Percentiles rank a stretch among this genome's conserved stretches.
phyloP scores from a whole-genome alignment of 75 land plant species.

The Chamaecyparis obtusa region DNA sequence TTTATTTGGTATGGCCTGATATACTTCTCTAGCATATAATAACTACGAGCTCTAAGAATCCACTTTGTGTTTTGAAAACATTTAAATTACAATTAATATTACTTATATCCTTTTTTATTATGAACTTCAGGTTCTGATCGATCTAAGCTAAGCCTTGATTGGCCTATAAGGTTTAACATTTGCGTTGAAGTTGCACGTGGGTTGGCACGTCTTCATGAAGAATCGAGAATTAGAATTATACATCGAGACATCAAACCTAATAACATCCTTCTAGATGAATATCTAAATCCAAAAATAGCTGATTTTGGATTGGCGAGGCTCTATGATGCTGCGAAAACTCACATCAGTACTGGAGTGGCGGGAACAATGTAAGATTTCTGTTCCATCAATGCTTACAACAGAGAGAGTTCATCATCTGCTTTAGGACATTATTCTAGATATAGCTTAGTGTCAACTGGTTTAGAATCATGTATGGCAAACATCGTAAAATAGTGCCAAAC shows the following conservation, averaged over 20 bases:
- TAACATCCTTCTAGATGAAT: constrained; percentile 33
- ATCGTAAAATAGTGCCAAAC: no score
- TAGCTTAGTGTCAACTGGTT: no score
- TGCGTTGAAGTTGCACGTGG: constrained; percentile 44
- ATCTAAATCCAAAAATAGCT: constrained; percentile 34
- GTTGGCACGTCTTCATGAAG: constrained; percentile 36
- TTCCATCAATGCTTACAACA: neutral
- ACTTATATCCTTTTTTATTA: neutral
- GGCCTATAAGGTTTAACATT: constrained; percentile 33
- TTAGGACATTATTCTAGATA: no score
- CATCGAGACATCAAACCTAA: constrained; percentile 50
- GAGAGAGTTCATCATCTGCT: no score
- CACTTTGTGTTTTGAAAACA: neutral
- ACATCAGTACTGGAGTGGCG: constrained; percentile 44
- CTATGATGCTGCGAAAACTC: constrained; percentile 26
- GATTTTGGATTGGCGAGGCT: constrained; percentile 38
- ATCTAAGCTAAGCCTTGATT: constrained; percentile 17
- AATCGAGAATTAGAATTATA: constrained; percentile 33
- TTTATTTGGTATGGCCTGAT: constrained; percentile 18
- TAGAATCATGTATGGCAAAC: no score
- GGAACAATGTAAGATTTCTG: constrained; percentile 32
- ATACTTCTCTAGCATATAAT: neutral
- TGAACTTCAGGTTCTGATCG: neutral
- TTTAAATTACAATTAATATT: neutral
- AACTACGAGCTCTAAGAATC: neutral